These are phyloP conservation scores for Populus hybrid DNA, from an alignment of 441 rosid genomes.

Conservation along the genomic window DNA sequence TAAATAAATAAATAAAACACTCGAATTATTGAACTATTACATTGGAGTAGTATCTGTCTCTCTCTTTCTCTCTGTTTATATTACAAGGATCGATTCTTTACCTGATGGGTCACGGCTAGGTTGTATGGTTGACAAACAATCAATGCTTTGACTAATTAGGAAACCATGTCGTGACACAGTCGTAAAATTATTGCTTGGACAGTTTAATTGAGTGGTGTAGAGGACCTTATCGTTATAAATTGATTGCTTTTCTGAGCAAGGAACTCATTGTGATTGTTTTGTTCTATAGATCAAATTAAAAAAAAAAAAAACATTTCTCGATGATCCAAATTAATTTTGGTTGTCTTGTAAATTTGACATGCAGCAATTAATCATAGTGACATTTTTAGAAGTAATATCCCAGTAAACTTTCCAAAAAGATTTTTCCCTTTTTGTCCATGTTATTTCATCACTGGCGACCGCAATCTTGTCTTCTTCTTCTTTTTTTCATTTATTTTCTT, in stretches of 20 bases:
- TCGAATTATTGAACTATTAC: too few species aligned
- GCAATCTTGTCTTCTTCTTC: too few species aligned
- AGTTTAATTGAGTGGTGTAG: background rate
- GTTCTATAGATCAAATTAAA: background rate
- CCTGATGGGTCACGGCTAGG: background rate
- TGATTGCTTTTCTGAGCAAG: background rate
- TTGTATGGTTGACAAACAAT: background rate
- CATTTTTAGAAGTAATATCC: too few species aligned
- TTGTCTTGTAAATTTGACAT: background rate
- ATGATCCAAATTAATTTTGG: background rate
- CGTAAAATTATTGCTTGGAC: background rate
- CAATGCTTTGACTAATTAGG: background rate
- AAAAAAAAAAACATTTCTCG: background rate
- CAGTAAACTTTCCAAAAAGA: background rate
- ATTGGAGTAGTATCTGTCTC: too few species aligned
- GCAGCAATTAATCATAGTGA: too few species aligned
- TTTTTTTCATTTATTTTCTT: too few species aligned
- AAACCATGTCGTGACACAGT: background rate
- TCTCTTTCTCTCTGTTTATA: too few species aligned
- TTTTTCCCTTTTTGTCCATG: too few species aligned
- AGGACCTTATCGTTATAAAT: background rate
- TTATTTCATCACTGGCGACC: too few species aligned
- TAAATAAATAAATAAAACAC: too few species aligned
- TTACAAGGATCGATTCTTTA: too few species aligned
- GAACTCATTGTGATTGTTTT: background rate